Evolutionary conservation across 345 rosid species (phyloP).

Genomic region (Eucalyptus sp.): DNA sequence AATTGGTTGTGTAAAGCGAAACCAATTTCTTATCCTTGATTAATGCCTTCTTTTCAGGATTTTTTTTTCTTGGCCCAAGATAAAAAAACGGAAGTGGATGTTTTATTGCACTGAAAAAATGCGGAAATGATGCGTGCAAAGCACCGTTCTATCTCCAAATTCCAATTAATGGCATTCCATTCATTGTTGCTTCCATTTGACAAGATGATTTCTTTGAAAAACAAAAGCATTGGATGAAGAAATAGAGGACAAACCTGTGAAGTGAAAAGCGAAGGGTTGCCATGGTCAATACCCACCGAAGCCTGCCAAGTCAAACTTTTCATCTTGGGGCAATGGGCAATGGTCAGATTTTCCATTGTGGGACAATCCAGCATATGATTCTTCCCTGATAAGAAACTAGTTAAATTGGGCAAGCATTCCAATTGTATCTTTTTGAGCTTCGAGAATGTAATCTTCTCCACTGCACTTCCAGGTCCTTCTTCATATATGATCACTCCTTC

Average conservation of each 20-base stretch:
- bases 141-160: background rate
- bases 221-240: background rate
- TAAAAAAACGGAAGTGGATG: accelerated
- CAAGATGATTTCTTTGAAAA: accelerated
- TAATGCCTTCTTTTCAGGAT: accelerated
- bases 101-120: background rate
- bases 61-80: background rate
- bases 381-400: background rate
- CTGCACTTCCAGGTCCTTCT: accelerated
- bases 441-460: background rate
- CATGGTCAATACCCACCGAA: accelerated
- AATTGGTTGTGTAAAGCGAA: accelerated
- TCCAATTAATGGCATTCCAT: too few species aligned
- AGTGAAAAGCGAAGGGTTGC: background rate
- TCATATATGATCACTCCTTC: too few species aligned
- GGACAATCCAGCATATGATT: background rate
- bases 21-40: background rate
- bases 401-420: background rate
- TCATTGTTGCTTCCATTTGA: background rate
- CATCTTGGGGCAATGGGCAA: background rate
- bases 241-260: background rate
- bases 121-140: background rate
- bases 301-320: background rate
- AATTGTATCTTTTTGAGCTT: accelerated
- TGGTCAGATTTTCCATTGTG: accelerated